Evolutionary conservation across 148 eudicot species (phyloP).

Genomic region (Nyssa sinensis): DNA sequence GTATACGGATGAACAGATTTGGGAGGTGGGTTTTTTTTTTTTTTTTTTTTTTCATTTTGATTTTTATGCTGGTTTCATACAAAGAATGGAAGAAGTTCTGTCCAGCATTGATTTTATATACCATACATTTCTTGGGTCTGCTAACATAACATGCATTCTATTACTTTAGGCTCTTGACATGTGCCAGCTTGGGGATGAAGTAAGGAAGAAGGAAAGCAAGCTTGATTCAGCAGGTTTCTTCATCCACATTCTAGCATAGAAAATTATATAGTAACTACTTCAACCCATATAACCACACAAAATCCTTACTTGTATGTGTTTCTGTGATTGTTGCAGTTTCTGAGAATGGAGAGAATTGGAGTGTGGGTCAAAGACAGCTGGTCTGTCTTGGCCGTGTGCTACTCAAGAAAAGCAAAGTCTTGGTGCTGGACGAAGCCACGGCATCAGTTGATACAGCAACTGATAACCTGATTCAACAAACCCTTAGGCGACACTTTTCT

Average conservation of each 20-base stretch:
- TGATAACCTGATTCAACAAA: constrained; percentile 53
- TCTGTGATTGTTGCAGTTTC: background rate
- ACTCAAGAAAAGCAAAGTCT: constrained; percentile 47
- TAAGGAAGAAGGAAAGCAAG: constrained; percentile 58
- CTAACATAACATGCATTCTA: background rate
- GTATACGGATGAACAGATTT: constrained; percentile 50
- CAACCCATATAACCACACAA: background rate
- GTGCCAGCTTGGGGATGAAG: constrained; percentile 75
- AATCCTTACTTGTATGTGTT: background rate
- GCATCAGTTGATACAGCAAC: constrained; percentile 67
- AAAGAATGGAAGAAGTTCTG: background rate
- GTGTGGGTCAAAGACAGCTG: constrained; percentile 52
- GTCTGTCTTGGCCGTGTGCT: constrained; percentile 56
- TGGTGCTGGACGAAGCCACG: constrained; percentile 60
- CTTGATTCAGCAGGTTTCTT: constrained; percentile 57
- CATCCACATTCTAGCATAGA: background rate
- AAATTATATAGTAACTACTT: background rate
- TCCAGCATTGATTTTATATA: too few species aligned
- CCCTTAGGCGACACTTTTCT: constrained; percentile 38
- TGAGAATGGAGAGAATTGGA: constrained; percentile 50
- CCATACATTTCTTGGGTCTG: background rate
- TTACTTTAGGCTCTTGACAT: constrained; percentile 62
- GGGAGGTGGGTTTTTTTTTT: constrained; percentile 45
- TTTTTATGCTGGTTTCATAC: background rate
- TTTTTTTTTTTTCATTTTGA: too few species aligned